Conservation (phyloP, 177 flowering plant species). For the Telopea speciosissima region DNA sequence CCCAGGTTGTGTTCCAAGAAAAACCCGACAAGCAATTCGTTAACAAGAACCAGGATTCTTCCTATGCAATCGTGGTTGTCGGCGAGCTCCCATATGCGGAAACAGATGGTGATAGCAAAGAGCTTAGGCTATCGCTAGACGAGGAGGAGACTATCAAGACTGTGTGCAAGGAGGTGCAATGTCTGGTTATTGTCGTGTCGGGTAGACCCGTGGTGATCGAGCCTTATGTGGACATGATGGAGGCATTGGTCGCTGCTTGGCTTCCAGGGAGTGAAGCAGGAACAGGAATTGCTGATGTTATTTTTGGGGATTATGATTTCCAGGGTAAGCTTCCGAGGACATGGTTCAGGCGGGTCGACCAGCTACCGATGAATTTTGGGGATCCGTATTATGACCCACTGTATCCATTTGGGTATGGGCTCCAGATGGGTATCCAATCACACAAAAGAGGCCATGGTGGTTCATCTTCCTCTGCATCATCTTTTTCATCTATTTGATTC, state of each 20-base stretch:
- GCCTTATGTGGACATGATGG: constrained; percentile 15
- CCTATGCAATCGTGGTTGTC: constrained; percentile 22
- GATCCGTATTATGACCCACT: constrained; percentile 21
- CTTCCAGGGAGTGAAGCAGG: constrained; percentile 28
- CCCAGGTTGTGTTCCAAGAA: constrained; percentile 18
- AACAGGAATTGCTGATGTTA: constrained; percentile 23
- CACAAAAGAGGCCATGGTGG: too few relatives aligned
- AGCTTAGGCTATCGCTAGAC: constrained; percentile 9
- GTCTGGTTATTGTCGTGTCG: constrained; percentile 18
- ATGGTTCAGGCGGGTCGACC: constrained; percentile 23
- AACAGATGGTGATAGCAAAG: constrained; percentile 13
- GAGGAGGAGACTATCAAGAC: constrained; percentile 12
- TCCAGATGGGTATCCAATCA: constrained; percentile 1
- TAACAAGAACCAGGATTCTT: constrained; percentile 10
- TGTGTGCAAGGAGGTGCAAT: constrained; percentile 15
- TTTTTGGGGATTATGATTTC: constrained; percentile 24
- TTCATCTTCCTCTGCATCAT: too few relatives aligned
- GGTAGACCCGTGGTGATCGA: constrained; percentile 24
- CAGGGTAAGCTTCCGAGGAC: constrained; percentile 23
- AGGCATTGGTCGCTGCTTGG: constrained; percentile 27
- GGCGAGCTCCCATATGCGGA: constrained; percentile 27
- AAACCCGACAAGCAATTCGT: constrained; percentile 16
- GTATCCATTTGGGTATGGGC: constrained; percentile 21
- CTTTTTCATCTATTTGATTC: too few relatives aligned
- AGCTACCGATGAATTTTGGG: constrained; percentile 25